phyloP scores from a whole-genome alignment of 2,329 filamentous ascomycete genomes.

The Trichoderma sp. region DNA sequence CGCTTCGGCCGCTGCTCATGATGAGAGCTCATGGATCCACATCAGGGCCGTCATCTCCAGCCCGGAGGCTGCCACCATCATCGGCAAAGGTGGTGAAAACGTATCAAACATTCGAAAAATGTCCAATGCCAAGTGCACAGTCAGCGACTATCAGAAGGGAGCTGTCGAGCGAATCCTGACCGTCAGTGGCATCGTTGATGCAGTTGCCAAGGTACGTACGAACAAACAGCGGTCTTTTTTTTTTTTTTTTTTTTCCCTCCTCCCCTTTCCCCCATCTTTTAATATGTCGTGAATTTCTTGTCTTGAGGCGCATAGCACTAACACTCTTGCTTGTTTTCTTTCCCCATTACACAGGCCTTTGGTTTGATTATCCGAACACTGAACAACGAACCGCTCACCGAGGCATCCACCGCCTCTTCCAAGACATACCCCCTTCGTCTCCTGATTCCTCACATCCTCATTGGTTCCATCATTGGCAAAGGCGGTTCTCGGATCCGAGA shows the following conservation, averaged over 20 bases:
- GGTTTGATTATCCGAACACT: slow-evolving; percentile 96
- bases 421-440: slow-evolving; percentile 97
- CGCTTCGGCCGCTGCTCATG: slow-evolving; percentile 63
- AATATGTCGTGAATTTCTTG: background rate
- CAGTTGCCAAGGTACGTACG: slow-evolving; percentile 80
- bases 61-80: slow-evolving; percentile 94
- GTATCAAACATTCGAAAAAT: slow-evolving; percentile 94
- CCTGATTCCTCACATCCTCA: slow-evolving; percentile 93
- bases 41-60: slow-evolving; percentile 96
- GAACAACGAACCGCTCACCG: slow-evolving; percentile 91
- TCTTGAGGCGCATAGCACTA: background rate
- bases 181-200: slow-evolving; percentile 94
- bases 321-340: background rate
- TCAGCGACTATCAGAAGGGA: slow-evolving; percentile 96
- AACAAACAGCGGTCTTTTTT: background rate
- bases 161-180: slow-evolving; percentile 97
- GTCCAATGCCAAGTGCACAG: slow-evolving; percentile 96
- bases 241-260: too few species aligned
- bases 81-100: slow-evolving; percentile 98
- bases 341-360: slow-evolving; percentile 68
- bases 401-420: slow-evolving; percentile 86
- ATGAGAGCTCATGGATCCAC: slow-evolving; percentile 96
- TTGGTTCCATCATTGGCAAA: slow-evolving; percentile 98
- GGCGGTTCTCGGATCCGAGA: slow-evolving; percentile 93
- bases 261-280: slow-evolving; percentile 1